Evolutionary conservation across 1,284 basidiomycete species (phyloP), one percentile per base, ranked within the genome.

Genomic region (Apiotrichum veenhuisii): DNA sequence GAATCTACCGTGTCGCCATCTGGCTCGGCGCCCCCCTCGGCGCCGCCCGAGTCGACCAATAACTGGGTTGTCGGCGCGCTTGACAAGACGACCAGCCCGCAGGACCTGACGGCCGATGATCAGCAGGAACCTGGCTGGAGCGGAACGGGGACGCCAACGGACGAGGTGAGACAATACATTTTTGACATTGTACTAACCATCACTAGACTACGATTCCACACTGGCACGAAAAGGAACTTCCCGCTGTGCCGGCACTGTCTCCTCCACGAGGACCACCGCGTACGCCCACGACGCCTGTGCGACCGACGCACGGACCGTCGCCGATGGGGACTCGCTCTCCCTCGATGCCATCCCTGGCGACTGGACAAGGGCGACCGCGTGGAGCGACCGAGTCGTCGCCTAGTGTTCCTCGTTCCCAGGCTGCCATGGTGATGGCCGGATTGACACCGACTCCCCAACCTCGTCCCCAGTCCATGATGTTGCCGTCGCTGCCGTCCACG

Each of bases 1-100:
- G 70, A 30, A 30, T n/a, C n/a, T n/a, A 12, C 7, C 30, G 30
- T 12, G 30, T 30, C 30, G 30, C 30, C 30, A 12, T 30, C 30
- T 12, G 30, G 69, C 27, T 73, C 72, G 18, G 65, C 61, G 1
- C 70, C 72, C 2, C 44, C 64, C 0, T 63, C 66, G 17, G 68
- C 65, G 9, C 57, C 62, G 7, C 54, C 58, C 8, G 55, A 51
- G 18, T 55, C 48, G 14, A 36, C 40, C 34, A 58, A 62, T 49
- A 53, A 48, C 20, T 62, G 60, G 60, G 54, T 52, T 11, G 52
- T 58, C 25, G 49, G 49, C 23, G 37, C 22, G 17, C 7, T n/a
- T 2, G 36, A 30, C 2, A 12, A 8, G 37, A 30, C 36, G 18
- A 38, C 30, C 36, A 38, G 38, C 34, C 46, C 46, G 18, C 33